Evolutionary conservation across 257 asterid genomes (phyloP).

Genomic region (Lycium barbarum): DNA sequence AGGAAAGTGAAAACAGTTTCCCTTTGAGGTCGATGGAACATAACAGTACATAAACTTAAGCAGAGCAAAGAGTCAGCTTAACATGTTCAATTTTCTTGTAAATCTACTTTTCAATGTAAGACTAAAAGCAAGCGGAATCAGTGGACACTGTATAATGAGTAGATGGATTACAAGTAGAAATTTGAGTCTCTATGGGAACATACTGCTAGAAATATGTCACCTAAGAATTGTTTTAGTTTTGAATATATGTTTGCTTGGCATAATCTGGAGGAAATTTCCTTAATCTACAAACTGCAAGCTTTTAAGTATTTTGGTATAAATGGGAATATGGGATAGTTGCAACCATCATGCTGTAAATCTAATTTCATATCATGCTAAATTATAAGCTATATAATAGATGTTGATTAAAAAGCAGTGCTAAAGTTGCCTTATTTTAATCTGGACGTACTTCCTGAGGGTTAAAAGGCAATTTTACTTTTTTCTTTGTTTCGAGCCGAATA

Average conservation of each 20-base stretch:
- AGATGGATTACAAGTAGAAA: slow-evolving; percentile 1
- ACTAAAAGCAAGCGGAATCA: slow-evolving; percentile 17
- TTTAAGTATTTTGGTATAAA: neutral
- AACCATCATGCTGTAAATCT: neutral
- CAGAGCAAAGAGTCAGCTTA: neutral
- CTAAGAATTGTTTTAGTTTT: no score
- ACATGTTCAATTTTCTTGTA: neutral
- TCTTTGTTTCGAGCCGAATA: neutral
- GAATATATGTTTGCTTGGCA: neutral
- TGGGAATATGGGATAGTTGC: neutral
- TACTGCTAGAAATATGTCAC: neutral
- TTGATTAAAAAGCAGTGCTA: neutral
- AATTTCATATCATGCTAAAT: neutral
- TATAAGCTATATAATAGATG: neutral
- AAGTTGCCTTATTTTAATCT: slow-evolving; percentile 10
- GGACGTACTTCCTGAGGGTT: neutral
- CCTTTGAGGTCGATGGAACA: neutral
- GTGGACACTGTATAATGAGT: slow-evolving; percentile 17
- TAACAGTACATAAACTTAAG: neutral
- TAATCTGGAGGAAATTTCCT: neutral
- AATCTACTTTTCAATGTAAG: neutral
- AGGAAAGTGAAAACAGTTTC: neutral
- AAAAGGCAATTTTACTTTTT: neutral
- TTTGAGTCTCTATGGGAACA: neutral
- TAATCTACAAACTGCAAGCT: neutral